Base-by-base conservation (phyloP, 2,329 filamentous ascomycete genomes). In the Trichoderma breve region DNA sequence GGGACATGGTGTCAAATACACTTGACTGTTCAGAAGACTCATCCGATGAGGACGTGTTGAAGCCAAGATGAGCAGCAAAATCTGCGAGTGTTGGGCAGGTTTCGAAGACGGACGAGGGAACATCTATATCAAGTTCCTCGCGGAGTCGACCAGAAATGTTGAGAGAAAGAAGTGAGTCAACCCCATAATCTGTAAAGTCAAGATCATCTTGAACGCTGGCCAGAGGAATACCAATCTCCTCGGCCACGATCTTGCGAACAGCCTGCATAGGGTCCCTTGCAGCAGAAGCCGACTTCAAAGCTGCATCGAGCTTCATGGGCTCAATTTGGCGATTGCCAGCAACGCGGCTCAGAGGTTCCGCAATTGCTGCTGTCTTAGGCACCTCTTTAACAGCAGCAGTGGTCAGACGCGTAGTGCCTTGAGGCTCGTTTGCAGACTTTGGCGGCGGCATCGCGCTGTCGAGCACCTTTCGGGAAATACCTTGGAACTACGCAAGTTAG, bases 161-260 rank as follows among this genome's bases (percentile, higher is more conserved):
- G 15, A 71, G 62, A 30, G 70, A 71, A 18, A 67, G 36, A 30
- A 72, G 71, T 6, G 71, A 72, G 47, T 72, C 71, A 60, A 72
- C 58, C 1, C 71, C 71, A 14, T 70, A 51, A 9, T 72, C 71
- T 6, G 67, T 32, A 43, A 72, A 70, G 60, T 21, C 43, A 18
- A 68, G 28, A 21, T 51, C 60, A 76, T 89, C 86, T 4, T 82
- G 84, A 6, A 89, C 81, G 78, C 89, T 87, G 69, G 86, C 85
- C 51, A 85, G 80, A 39, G 81, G 81, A 60, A 88, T 83, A 73
- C 87, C 87, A 21, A 87, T 83, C 77, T 90, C 88, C 73, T 85
- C 84, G 28, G 87, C 85, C 47, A 89, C 79, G 51, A 89, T 87
- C 51, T 86, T 83, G 76, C 88, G 81, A 12, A 71, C 51, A 4